Evolutionary conservation across 2,329 filamentous ascomycete genomes (phyloP).

Genomic region (Xylariaceae sp.): DNA sequence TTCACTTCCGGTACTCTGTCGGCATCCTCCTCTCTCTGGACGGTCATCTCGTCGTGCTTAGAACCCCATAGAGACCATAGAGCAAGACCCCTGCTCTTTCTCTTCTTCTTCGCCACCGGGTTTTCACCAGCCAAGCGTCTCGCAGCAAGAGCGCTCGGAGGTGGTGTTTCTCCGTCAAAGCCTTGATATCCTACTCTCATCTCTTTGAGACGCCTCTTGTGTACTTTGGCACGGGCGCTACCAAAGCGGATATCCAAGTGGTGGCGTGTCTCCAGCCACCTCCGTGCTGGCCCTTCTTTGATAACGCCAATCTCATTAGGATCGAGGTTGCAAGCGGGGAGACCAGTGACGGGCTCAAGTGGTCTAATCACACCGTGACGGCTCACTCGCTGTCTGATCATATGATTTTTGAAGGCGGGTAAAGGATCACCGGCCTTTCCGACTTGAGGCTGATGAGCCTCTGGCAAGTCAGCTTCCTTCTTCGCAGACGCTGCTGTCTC

Average conservation of each 20-base stretch:
- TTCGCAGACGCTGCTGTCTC: slow-evolving; percentile 38
- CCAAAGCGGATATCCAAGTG: slow-evolving; percentile 77
- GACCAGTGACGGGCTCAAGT: slow-evolving; percentile 66
- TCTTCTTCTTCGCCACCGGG: slow-evolving; percentile 59
- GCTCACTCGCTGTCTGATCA: slow-evolving; percentile 90
- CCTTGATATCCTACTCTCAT: slow-evolving; percentile 73
- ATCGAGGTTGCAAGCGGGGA: slow-evolving; percentile 69
- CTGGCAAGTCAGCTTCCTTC: slow-evolving; percentile 24
- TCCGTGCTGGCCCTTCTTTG: slow-evolving; percentile 78
- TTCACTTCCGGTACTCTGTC: slow-evolving; percentile 46
- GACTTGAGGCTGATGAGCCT: slow-evolving; percentile 51
- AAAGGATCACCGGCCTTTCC: slow-evolving; percentile 88
- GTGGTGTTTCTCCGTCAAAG: slow-evolving; percentile 77
- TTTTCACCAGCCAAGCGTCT: slow-evolving; percentile 60
- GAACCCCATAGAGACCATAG: slow-evolving; percentile 90
- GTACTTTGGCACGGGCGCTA: slow-evolving; percentile 71
- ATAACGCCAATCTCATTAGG: slow-evolving; percentile 74
- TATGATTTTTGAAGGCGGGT: slow-evolving; percentile 79
- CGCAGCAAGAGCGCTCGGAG: slow-evolving; percentile 81
- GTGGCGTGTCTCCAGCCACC: slow-evolving; percentile 79
- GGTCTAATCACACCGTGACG: slow-evolving; percentile 76
- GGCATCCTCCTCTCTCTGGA: slow-evolving; percentile 63
- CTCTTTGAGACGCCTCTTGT: slow-evolving; percentile 75
- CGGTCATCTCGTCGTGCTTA: slow-evolving; percentile 81
- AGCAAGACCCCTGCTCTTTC: slow-evolving; percentile 70